Conservation (phyloP, 441 rosid species). For the Syzygium malaccense region DNA sequence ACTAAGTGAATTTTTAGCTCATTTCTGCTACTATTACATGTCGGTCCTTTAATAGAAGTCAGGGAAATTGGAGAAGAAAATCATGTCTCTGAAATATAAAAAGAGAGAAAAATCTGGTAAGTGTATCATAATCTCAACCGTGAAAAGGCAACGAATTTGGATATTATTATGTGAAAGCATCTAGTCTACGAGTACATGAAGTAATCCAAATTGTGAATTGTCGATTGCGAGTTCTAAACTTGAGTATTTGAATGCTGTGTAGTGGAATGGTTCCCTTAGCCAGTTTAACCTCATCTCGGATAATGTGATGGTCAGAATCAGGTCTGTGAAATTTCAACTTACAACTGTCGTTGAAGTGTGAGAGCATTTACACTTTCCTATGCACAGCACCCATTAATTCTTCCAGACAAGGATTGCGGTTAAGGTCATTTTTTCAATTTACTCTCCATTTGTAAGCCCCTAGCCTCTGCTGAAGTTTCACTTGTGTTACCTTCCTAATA, state of each 20-base stretch:
- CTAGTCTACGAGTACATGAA: neutral
- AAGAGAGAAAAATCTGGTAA: neutral
- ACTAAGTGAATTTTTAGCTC: neutral
- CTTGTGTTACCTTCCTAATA: neutral
- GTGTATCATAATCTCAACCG: neutral
- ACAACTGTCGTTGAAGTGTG: neutral
- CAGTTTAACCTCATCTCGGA: neutral
- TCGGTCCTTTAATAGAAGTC: neutral
- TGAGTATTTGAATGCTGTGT: neutral
- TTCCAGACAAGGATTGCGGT: neutral
- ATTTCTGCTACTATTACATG: neutral
- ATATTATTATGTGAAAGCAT: neutral
- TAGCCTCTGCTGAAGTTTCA: neutral
- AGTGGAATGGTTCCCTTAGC: neutral
- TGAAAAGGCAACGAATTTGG: neutral
- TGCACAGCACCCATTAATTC: neutral
- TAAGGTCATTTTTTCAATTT: neutral
- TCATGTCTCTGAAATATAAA: neutral
- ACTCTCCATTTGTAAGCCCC: neutral
- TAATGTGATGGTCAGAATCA: neutral
- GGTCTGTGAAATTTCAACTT: neutral
- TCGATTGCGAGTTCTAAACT: neutral
- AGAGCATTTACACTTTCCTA: neutral
- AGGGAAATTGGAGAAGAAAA: neutral
- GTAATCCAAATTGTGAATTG: neutral